Percentiles rank a stretch among this genome's conserved stretches.
These are phyloP conservation scores for Starmerella stellata DNA, from an alignment of 805 yeast genomes.

Conservation along the genomic window DNA sequence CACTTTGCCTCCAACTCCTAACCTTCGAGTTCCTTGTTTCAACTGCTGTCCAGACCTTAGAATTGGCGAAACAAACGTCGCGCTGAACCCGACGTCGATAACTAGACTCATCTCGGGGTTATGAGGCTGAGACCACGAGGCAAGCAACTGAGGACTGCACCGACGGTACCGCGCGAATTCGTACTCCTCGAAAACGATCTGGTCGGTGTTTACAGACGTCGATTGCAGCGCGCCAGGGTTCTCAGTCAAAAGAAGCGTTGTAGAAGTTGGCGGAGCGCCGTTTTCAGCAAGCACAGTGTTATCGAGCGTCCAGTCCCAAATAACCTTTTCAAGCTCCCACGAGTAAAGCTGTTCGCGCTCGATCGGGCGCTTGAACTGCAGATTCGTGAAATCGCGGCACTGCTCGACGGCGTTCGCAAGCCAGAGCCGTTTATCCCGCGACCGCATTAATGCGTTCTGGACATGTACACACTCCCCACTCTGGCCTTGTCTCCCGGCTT, in stretches of 20 bases:
- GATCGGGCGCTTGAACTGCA: slow-evolving; percentile 59
- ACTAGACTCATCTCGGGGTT: slow-evolving; percentile 49
- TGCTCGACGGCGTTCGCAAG: slow-evolving; percentile 51
- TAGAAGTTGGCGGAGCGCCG: slow-evolving; percentile 28
- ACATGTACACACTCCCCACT: slow-evolving; percentile 30
- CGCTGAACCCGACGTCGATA: slow-evolving; percentile 72
- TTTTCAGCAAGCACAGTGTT: slow-evolving; percentile 5
- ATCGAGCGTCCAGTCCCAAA: slow-evolving; percentile 72
- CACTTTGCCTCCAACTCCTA: slow-evolving; percentile 76
- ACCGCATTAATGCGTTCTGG: slow-evolving; percentile 53
- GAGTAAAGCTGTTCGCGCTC: slow-evolving; percentile 77
- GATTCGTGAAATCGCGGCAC: slow-evolving; percentile 56
- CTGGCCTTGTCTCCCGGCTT: slow-evolving; percentile 37
- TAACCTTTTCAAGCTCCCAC: slow-evolving; percentile 75
- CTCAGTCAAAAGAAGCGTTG: slow-evolving; percentile 57
- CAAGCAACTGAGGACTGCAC: slow-evolving; percentile 26
- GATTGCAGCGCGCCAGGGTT: slow-evolving; percentile 67
- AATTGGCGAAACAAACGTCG: slow-evolving; percentile 76
- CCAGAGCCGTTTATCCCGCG: slow-evolving; percentile 55
- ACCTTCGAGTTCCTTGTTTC: slow-evolving; percentile 56
- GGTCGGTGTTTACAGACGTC: slow-evolving; percentile 70
- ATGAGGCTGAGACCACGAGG: slow-evolving; percentile 13
- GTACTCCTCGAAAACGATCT: slow-evolving; percentile 83
- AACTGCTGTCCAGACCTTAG: slow-evolving; percentile 66
- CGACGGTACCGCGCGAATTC: slow-evolving; percentile 58